Base-by-base conservation (phyloP, 192 early-diverging fungal genomes). In the Coemansia sp. region DNA sequence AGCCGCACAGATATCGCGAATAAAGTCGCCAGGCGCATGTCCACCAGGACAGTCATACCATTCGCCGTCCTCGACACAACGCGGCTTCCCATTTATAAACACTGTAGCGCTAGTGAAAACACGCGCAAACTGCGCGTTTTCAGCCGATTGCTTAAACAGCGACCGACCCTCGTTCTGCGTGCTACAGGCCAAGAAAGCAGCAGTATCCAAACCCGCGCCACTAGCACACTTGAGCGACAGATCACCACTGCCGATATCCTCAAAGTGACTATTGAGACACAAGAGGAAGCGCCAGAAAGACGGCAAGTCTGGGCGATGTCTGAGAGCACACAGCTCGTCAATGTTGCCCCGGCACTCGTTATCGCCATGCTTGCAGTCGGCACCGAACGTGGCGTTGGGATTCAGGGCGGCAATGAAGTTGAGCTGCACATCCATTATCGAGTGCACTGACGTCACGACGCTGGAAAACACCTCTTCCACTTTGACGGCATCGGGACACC, bases 51-150 rank as follows among this genome's bases (percentile, higher is more conserved):
- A 74, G 9, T 68, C 64, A 46, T 70, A 72, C 86, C 83, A 87
- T 3, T 85, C 87, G n/a, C 79, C 79, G 63, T 92, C 90, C 31
- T 85, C 70, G 2, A 90, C 85, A 71, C 90, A 92, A 14, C 87
- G 72, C 37, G 59, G 76, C 70, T 85, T 85, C 33, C 86, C 79
- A 39, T 87, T 67, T 31, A 92, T 83, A 67, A 75, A 85, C 33
- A 92, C 79, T 2, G 89, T 90, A 33, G 88, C 89, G 66, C 88
- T 89, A 13, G 62, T 85, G 5, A 50, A 62, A 39, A 86, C 79
- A 10, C 89, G 84, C 19, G 80, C 69, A 44, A 76, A 76, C 54
- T 72, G 44, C 10, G 87, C 78, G 36, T 85, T 69, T 44, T 84
- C 73, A 5, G 80, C 79, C n/a, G 80, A 84, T 46, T 72, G 79